phyloP scores from a whole-genome alignment of 164 flowering plant species.

The Sedum album region DNA sequence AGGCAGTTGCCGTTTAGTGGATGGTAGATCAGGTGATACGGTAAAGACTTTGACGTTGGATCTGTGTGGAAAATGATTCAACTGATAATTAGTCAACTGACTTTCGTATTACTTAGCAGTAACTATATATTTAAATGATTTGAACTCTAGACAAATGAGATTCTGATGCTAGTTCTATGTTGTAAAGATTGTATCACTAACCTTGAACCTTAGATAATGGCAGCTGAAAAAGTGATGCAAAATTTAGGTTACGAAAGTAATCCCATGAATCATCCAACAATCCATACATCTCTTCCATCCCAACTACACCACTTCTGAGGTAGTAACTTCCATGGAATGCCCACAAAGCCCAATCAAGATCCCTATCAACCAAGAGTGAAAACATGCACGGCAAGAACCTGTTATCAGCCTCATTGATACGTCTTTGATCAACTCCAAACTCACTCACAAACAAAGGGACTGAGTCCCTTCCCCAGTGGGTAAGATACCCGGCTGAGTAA shows the following conservation, averaged over 20 bases:
- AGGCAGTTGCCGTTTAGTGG: not conserved
- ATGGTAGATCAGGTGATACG: not conserved
- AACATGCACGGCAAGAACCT: slow-evolving; percentile 35
- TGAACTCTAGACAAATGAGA: too few relatives aligned
- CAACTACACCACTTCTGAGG: slow-evolving; percentile 17
- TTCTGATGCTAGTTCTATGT: too few relatives aligned
- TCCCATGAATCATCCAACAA: slow-evolving; percentile 17
- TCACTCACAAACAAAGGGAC: slow-evolving; percentile 46
- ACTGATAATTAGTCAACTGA: too few relatives aligned
- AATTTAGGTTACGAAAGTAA: not conserved
- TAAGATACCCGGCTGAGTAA: slow-evolving; percentile 19
- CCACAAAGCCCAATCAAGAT: slow-evolving; percentile 54
- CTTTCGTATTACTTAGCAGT: too few relatives aligned
- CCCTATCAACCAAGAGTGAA: slow-evolving; percentile 20
- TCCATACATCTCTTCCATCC: slow-evolving; percentile 32
- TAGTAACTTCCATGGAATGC: slow-evolving; percentile 44
- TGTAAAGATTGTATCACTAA: not conserved
- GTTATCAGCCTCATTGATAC: slow-evolving; percentile 24
- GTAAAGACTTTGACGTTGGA: not conserved
- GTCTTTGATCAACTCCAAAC: slow-evolving; percentile 40
- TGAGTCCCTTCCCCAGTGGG: slow-evolving; percentile 9
- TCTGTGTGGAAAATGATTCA: not conserved
- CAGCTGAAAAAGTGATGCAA: not conserved
- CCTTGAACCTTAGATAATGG: not conserved
- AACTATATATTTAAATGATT: too few relatives aligned